Base-by-base conservation (phyloP, 1,284 basidiomycete genomes). In the Papiliotrema nemorosa region DNA sequence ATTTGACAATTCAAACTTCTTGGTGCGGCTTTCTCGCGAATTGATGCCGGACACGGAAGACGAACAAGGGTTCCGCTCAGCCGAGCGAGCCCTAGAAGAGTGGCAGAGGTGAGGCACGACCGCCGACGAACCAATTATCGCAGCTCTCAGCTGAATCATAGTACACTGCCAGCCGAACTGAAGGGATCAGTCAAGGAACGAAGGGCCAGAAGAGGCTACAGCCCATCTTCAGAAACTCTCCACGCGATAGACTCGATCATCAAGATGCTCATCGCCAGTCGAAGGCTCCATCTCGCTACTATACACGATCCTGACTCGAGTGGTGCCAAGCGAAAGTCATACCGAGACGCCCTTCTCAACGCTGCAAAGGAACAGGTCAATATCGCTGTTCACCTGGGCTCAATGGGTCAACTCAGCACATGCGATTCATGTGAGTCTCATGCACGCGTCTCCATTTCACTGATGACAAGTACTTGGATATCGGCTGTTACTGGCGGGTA, bases 401-500 rank as follows among this genome's bases (percentile, higher is more conserved):
- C 41, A 26, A 21, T 14, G 16, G 24, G 7, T 22, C 41, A 16
- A 10, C 41, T 43, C 7, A 9, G 25, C 13, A 12, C 26, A 10
- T 14, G 16, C 7, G 41, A 43, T 18, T 27, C 31, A 26, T 43
- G 41, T 43, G 25, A 29, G 41, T 9, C n/a, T 13, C n/a, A 14
- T 6, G 4, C 16, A 14, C 20, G 7, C 6, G 13, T 7, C 20
- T 16, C 10, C 20, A 9, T 22, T 9, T 22, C 3, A 21, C 39
- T 41, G 39, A 41, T 22, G 25, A 20, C 13, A 34, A 51, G 49
- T 58, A 48, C 26, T 50, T 2, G 56, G 50, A 0, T 58, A 58
- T 20, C 51, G 47, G 0, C 24, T 58, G 10, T 31, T 58, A 12
- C 47, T 58, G 22, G 52, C 56, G 0, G 56, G 56, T 2, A 47